Evolutionary conservation across 2,329 filamentous ascomycete genomes (phyloP).

Genomic region (Coniochaeta prunicola): DNA sequence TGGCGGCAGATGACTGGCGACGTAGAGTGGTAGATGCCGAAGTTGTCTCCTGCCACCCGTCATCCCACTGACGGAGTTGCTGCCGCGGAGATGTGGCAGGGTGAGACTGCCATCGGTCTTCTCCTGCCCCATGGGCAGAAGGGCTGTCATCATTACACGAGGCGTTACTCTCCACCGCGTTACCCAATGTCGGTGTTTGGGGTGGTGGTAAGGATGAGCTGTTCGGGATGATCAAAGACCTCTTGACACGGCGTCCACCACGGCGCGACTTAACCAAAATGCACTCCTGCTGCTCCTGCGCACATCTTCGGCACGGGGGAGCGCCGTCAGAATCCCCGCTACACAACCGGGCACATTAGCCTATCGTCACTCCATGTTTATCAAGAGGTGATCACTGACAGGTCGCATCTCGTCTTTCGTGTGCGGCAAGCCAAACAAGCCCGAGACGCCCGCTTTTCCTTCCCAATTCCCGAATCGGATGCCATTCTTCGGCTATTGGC

Average conservation of each 20-base stretch:
- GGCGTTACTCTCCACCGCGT: background rate
- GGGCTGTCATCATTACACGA: background rate
- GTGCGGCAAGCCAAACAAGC: constrained; percentile 23
- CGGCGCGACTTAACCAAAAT: constrained; percentile 30
- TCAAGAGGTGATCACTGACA: constrained; percentile 16
- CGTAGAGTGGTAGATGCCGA: constrained; percentile 10
- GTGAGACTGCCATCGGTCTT: background rate
- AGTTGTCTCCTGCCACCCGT: constrained; percentile 4
- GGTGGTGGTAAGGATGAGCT: background rate
- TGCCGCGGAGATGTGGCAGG: background rate
- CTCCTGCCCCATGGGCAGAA: background rate
- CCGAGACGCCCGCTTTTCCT: constrained; percentile 21
- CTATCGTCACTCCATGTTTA: constrained; percentile 3
- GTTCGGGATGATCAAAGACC: background rate
- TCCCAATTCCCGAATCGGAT: background rate
- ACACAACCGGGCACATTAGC: constrained; percentile 5
- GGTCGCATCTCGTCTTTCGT: constrained; percentile 23
- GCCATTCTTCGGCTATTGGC: constrained; percentile 1
- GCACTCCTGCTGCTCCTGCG: constrained; percentile 28
- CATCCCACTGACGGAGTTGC: background rate
- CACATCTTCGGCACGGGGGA: constrained; percentile 29
- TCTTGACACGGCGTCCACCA: constrained; percentile 24
- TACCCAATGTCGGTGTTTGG: background rate
- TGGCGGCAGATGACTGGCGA: background rate
- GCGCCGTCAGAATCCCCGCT: constrained; percentile 23